Evolutionary conservation across 345 rosid species (phyloP).

Genomic region (Bruguiera sexangula): DNA sequence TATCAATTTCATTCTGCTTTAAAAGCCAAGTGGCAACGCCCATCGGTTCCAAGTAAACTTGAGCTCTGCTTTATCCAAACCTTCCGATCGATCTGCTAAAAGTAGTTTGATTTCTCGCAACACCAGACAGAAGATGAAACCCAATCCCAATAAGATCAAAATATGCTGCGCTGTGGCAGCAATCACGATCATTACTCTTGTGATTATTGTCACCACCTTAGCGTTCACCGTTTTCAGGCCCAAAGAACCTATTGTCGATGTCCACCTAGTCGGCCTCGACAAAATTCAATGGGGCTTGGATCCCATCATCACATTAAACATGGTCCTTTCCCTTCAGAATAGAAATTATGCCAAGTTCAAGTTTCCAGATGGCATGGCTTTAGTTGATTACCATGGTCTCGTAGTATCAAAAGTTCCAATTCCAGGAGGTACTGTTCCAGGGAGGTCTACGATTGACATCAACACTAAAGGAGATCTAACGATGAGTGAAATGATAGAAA

Average conservation of each 20-base stretch:
- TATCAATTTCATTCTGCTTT: no score
- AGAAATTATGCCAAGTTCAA: constrained; percentile 45
- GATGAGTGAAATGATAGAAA: constrained; percentile 23
- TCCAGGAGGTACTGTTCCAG: constrained; percentile 14
- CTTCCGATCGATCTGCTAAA: no score
- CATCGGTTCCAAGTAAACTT: no score
- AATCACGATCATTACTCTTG: no score
- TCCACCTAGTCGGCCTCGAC: constrained; percentile 30
- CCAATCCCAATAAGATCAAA: background rate
- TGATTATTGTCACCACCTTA: background rate
- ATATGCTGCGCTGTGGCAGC: background rate
- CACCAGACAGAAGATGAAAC: background rate
- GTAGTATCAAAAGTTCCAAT: constrained; percentile 26
- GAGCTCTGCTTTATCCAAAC: no score
- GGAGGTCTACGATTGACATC: constrained; percentile 27
- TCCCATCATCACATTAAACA: constrained; percentile 17
- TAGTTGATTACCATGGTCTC: constrained; percentile 26
- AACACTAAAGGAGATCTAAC: constrained; percentile 24
- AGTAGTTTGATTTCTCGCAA: no score
- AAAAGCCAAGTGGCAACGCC: no score
- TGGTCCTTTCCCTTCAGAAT: constrained; percentile 32
- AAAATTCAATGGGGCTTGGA: constrained; percentile 11
- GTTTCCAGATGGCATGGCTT: constrained; percentile 26
- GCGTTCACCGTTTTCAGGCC: background rate
- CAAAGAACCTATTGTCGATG: constrained; percentile 2